A percentile compares a stretch with the other conserved stretches of the same genome.
Conservation (phyloP, 75 land plant genomes). For the Picea glauca region DNA sequence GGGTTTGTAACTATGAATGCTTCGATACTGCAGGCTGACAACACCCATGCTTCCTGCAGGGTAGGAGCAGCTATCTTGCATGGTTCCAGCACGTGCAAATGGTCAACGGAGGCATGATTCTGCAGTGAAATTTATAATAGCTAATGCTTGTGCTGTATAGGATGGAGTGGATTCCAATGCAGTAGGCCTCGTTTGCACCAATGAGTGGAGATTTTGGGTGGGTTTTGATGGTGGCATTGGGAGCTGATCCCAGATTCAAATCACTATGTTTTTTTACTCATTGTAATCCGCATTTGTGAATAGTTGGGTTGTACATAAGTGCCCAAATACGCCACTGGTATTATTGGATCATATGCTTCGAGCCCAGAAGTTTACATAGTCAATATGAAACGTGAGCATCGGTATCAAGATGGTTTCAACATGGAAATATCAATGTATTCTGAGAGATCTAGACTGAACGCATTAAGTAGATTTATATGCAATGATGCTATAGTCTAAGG, state of each 20-base stretch:
- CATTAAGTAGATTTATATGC: neutral
- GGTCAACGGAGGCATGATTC: too few species aligned
- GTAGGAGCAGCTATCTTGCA: too few species aligned
- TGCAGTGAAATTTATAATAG: too few species aligned
- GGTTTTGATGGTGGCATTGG: conserved; percentile 2
- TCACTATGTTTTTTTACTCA: neutral
- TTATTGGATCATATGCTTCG: too few species aligned
- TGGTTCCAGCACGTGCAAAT: too few species aligned
- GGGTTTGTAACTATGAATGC: too few species aligned
- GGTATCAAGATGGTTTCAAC: neutral
- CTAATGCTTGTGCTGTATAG: too few species aligned
- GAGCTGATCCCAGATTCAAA: neutral
- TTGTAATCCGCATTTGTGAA: neutral
- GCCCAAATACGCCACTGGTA: too few species aligned
- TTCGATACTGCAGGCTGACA: too few species aligned
- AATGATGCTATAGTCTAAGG: neutral
- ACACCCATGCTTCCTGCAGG: too few species aligned
- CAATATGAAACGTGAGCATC: neutral
- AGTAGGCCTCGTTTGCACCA: neutral
- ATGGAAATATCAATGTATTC: neutral
- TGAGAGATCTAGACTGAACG: neutral
- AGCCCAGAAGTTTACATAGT: neutral
- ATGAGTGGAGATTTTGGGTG: conserved; percentile 1
- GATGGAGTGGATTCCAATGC: too few species aligned
- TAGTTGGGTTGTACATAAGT: too few species aligned